phyloP scores from a whole-genome alignment of 176 grass and related monocot genomes.

The Eragrostis nindensis region DNA sequence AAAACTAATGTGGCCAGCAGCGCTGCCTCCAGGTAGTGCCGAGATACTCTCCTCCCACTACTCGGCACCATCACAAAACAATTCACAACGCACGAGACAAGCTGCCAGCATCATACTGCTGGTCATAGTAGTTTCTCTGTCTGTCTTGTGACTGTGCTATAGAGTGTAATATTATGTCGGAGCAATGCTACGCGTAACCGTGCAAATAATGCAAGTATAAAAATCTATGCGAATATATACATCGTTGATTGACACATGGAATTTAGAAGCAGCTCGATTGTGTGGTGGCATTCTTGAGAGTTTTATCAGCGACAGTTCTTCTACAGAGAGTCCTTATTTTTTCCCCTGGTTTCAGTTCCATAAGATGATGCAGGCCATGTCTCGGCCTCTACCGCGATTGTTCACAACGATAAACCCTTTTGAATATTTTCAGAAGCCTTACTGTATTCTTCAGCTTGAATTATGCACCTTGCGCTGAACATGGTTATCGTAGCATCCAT shows the following conservation, averaged over 20 bases:
- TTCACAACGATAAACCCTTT: not conserved
- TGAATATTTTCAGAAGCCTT: slow-evolving; percentile 20
- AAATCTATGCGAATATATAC: not conserved
- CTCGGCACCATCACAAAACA: slow-evolving; percentile 17
- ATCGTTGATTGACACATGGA: not conserved
- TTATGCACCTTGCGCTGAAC: not conserved
- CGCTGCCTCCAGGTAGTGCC: slow-evolving; percentile 10
- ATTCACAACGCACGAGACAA: not conserved
- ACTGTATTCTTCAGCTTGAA: not conserved
- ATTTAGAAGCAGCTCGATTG: not conserved
- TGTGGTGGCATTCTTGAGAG: not conserved
- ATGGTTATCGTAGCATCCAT: not conserved
- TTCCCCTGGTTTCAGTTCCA: slow-evolving; percentile 13
- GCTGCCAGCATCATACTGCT: not conserved
- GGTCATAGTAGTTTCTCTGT: not conserved
- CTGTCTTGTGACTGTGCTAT: not conserved
- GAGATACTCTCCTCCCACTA: slow-evolving; percentile 33
- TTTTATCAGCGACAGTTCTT: not conserved
- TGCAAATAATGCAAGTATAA: not conserved
- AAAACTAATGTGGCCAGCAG: not conserved
- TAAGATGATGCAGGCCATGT: slow-evolving; percentile 29
- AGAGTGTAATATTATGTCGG: not conserved
- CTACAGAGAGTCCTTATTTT: not conserved
- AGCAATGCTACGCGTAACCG: slow-evolving; percentile 10
- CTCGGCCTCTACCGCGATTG: slow-evolving; percentile 29